Conservation (phyloP, 768 basidiomycete genomes). For the Lenzites betulinus region DNA sequence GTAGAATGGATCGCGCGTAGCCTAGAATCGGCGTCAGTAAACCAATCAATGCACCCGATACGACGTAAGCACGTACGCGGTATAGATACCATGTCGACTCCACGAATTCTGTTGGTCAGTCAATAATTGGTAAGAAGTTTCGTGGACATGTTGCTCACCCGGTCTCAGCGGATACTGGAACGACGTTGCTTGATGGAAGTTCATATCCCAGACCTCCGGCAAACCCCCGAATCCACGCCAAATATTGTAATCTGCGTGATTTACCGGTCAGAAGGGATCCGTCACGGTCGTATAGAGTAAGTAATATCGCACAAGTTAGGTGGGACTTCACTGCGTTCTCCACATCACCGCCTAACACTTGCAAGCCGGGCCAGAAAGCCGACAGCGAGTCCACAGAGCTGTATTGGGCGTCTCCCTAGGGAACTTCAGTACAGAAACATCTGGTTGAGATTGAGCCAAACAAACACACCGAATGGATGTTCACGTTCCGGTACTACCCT, state of each 20-base stretch:
- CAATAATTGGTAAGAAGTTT: neutral
- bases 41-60: neutral
- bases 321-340: conserved; percentile 93
- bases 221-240: conserved; percentile 87
- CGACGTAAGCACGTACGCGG: conserved; percentile 49
- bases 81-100: conserved; percentile 98
- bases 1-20: conserved; percentile 91
- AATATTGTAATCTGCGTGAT: conserved; percentile 77
- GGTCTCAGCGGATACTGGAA: conserved; percentile 82
- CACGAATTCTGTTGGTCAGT: conserved; percentile 66
- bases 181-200: conserved; percentile 68
- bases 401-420: conserved; percentile 70
- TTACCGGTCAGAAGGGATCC: conserved; percentile 5
- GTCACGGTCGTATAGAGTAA: neutral
- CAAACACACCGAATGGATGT: conserved; percentile 47
- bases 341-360: conserved; percentile 83
- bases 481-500: conserved; percentile 81
- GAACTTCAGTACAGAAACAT: neutral
- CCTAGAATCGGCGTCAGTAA: conserved; percentile 47
- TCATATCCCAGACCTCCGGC: conserved; percentile 91
- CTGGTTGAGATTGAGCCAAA: neutral
- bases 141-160: conserved; percentile 40
- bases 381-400: conserved; percentile 91
- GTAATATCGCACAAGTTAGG: conserved; percentile 65
- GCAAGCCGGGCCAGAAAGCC: conserved; percentile 97